A percentile compares a stretch with the other conserved stretches of the same genome.
These are phyloP conservation scores for Naganishia vaughanmartiniae DNA, from an alignment of 768 basidiomycete species.

Conservation along the genomic window DNA sequence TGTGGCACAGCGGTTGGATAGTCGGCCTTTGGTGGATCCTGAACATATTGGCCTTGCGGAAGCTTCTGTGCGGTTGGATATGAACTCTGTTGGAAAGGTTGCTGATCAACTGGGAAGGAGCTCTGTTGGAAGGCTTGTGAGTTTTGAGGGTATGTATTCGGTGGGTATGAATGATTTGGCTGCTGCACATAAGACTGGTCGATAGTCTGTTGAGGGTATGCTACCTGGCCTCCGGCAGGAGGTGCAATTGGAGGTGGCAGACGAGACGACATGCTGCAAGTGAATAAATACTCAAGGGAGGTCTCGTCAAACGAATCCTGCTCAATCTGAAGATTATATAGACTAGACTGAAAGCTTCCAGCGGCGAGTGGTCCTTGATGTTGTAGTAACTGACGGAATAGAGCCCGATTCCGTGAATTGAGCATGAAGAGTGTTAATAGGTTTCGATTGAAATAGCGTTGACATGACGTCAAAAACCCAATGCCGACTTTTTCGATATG, in stretches of 20 bases:
- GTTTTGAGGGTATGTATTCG: not conserved
- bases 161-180: not conserved
- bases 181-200: slow-evolving; percentile 6
- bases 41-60: not conserved
- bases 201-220: slow-evolving; percentile 3
- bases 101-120: not conserved
- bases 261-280: not conserved
- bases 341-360: not conserved
- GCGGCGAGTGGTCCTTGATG: not conserved
- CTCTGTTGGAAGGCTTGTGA: not conserved
- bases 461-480: not conserved
- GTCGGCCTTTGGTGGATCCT: not conserved
- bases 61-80: not conserved
- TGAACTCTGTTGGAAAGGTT: not conserved
- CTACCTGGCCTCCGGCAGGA: not conserved
- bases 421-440: not conserved
- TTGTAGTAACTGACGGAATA: not conserved
- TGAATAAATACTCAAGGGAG: too few relatives aligned
- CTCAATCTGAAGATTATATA: not conserved
- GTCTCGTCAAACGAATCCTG: not conserved
- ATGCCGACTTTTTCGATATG: not conserved
- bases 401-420: not conserved
- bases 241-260: slow-evolving; percentile 16
- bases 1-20: not conserved
- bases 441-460: too few relatives aligned